Conservation (phyloP, 805 yeast species). For the Dipodascopsis uninucleata region DNA sequence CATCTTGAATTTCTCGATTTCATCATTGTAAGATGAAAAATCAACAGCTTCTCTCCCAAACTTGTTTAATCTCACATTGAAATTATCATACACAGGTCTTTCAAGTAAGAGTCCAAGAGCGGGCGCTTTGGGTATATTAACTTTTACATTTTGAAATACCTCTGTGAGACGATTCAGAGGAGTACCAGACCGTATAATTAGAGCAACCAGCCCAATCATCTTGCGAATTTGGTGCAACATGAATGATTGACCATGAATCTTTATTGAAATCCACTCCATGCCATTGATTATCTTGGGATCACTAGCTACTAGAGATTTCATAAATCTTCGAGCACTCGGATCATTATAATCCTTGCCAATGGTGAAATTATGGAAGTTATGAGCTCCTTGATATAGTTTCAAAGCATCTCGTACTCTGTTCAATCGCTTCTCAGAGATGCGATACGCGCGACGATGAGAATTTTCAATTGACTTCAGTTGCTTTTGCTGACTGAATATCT, state of each 20-base stretch:
- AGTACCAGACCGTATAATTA: conserved; percentile 80
- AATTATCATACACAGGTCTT: conserved; percentile 85
- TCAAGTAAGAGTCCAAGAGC: conserved; percentile 88
- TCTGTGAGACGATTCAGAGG: conserved; percentile 71
- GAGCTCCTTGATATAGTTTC: conserved; percentile 74
- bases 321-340: conserved; percentile 76
- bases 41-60: conserved; percentile 75
- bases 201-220: conserved; percentile 93
- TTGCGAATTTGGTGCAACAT: conserved; percentile 98
- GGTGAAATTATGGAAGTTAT: conserved; percentile 88
- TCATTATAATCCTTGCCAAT: conserved; percentile 78
- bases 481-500: conserved; percentile 35
- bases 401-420: conserved; percentile 63
- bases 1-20: conserved; percentile 83
- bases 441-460: conserved; percentile 59
- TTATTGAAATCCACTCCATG: conserved; percentile 93
- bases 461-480: conserved; percentile 62
- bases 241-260: conserved; percentile 96
- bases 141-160: conserved; percentile 67
- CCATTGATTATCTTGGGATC: conserved; percentile 90
- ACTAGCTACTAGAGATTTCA: conserved; percentile 73
- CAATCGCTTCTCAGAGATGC: conserved; percentile 62
- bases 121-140: conserved; percentile 96
- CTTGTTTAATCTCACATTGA: conserved; percentile 61
- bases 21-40: conserved; percentile 59